Evolutionary conservation across 2,329 filamentous ascomycete genomes (phyloP).

Genomic region (Microsporum audouinii): DNA sequence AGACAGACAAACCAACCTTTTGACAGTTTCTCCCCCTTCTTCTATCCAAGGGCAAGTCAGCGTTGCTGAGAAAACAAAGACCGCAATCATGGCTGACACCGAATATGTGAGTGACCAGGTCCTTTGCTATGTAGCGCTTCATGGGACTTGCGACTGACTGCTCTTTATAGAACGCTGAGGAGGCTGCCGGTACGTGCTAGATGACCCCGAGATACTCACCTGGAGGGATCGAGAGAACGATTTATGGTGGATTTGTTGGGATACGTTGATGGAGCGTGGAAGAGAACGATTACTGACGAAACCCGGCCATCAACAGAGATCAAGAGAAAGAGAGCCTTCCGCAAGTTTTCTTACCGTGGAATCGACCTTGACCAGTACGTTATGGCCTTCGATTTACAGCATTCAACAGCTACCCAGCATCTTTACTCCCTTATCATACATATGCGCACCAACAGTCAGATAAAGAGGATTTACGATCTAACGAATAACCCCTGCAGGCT

Average conservation of each 20-base stretch:
- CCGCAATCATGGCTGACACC: constrained; percentile 71
- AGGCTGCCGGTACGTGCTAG: constrained; percentile 63
- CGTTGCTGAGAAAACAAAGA: constrained; percentile 34
- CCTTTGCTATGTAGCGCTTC: no score
- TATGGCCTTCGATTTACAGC: not conserved
- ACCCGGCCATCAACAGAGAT: constrained; percentile 51
- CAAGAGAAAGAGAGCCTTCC: constrained; percentile 99
- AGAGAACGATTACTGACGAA: not conserved
- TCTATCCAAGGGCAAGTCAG: constrained; percentile 36
- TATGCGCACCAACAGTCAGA: not conserved
- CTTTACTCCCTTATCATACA: no score
- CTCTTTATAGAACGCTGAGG: constrained; percentile 70
- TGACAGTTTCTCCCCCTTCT: constrained; percentile 31
- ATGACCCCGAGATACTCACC: not conserved
- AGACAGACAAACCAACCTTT: constrained; percentile 16
- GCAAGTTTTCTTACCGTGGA: constrained; percentile 99
- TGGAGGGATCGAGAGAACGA: not conserved
- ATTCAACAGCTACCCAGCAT: not conserved
- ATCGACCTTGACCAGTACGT: constrained; percentile 98
- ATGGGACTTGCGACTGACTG: constrained; percentile 21
- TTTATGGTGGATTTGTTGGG: not conserved
- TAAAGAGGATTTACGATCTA: constrained; percentile 12
- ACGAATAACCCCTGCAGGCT: constrained; percentile 53
- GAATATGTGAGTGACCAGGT: constrained; percentile 61
- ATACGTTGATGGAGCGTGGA: not conserved